These are phyloP conservation scores for Aureobasidium subglaciale DNA, from an alignment of 2,329 filamentous ascomycete species.

Conservation along the genomic window DNA sequence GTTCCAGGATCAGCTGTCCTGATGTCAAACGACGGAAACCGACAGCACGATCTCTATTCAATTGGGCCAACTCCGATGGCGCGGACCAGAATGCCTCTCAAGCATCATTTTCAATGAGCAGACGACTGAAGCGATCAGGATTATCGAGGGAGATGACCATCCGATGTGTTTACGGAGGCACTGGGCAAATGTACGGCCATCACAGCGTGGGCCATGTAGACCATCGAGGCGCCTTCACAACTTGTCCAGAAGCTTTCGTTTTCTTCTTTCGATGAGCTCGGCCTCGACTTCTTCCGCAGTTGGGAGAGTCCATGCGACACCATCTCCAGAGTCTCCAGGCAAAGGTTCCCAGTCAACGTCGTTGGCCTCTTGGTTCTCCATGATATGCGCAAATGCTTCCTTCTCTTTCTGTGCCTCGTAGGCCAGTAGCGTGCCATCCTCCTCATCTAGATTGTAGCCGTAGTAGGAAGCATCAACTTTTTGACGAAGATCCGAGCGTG, in stretches of 20 bases:
- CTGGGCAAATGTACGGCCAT: no score
- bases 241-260: slow-evolving; percentile 77
- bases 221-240: slow-evolving; percentile 36
- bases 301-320: slow-evolving; percentile 73
- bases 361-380: slow-evolving; percentile 47
- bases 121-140: no score
- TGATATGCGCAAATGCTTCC: slow-evolving; percentile 62
- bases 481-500: slow-evolving; percentile 61
- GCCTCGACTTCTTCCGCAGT: slow-evolving; percentile 89
- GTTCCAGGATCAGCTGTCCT: no score
- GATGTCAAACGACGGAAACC: no score
- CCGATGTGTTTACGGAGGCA: no score
- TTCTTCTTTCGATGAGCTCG: slow-evolving; percentile 80
- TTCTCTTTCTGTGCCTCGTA: slow-evolving; percentile 82
- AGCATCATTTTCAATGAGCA: no score
- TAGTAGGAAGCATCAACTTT: slow-evolving; percentile 93
- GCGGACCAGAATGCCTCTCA: no score
- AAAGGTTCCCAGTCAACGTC: slow-evolving; percentile 64
- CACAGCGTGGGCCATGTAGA: background rate
- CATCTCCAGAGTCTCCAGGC: slow-evolving; percentile 81
- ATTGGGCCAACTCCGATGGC: no score
- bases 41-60: no score
- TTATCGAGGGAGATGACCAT: no score
- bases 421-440: slow-evolving; percentile 70
- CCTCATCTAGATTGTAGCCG: slow-evolving; percentile 87